These are phyloP conservation scores for Xerocomus subilludens DNA, from an alignment of 1,284 basidiomycete genomes.

Conservation along the genomic window DNA sequence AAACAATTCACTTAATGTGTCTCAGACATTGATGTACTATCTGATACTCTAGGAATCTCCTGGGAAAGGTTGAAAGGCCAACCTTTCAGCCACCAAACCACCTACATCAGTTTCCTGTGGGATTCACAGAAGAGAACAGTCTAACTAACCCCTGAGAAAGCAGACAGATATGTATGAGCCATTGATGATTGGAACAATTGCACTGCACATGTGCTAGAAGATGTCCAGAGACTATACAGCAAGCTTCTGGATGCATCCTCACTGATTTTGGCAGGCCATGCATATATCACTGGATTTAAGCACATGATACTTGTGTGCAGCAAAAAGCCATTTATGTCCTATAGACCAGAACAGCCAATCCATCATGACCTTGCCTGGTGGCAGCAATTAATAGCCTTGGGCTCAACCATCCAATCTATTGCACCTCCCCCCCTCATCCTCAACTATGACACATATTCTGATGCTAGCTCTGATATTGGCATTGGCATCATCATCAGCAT, in stretches of 20 bases:
- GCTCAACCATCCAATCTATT: accelerated
- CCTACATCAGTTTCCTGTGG: slow-evolving; percentile 29
- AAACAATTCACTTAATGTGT: not conserved
- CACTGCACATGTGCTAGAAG: not conserved
- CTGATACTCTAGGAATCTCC: not conserved
- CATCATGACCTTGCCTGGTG: not conserved
- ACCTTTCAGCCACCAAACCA: not conserved
- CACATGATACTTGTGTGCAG: not conserved
- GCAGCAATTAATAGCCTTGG: accelerated
- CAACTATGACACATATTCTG: not conserved
- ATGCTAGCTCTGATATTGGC: slow-evolving; percentile 21
- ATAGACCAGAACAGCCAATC: slow-evolving; percentile 1
- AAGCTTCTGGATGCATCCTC: slow-evolving; percentile 14
- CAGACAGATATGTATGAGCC: not conserved
- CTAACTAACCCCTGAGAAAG: not conserved
- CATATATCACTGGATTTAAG: slow-evolving; percentile 25
- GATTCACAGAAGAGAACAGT: not conserved
- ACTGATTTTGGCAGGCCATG: not conserved
- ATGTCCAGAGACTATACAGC: slow-evolving; percentile 18
- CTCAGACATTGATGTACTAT: not conserved
- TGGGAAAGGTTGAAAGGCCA: slow-evolving; percentile 37
- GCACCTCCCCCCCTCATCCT: not conserved
- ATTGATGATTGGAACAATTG: slow-evolving; percentile 4
- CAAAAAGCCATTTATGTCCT: slow-evolving; percentile 5
- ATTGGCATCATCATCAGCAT: not conserved